Percentiles rank a stretch among this genome's conserved stretches.
phyloP scores from a whole-genome alignment of 129 eudicot genomes.

The Helichrysum umbraculigerum region DNA sequence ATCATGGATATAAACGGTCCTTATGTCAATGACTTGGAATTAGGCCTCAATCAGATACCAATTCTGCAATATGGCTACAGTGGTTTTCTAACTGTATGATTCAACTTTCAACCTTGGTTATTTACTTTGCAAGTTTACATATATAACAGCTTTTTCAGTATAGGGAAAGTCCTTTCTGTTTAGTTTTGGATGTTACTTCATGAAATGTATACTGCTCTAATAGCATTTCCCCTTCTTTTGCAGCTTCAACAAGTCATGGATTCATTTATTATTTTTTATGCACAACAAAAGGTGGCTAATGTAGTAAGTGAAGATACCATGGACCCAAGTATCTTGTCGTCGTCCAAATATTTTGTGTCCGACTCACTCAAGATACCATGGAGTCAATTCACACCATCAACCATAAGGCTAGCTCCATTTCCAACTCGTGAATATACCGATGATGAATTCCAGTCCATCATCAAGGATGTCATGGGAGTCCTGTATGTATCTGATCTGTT shows the following conservation, averaged over 20 bases:
- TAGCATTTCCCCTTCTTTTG: constrained; percentile 16
- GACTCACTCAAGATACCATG: constrained; percentile 49
- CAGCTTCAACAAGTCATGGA: constrained; percentile 98
- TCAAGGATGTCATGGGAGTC: constrained; percentile 97
- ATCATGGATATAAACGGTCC: constrained; percentile 97
- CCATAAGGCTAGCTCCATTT: constrained; percentile 88
- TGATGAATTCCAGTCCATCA: constrained; percentile 96
- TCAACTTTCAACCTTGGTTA: constrained; percentile 19
- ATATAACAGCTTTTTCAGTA: background rate
- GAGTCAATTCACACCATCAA: constrained; percentile 76
- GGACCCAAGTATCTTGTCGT: constrained; percentile 26
- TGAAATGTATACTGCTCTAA: constrained; percentile 9
- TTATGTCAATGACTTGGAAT: constrained; percentile 87
- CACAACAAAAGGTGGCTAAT: constrained; percentile 54
- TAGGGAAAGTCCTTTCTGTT: constrained; percentile 8
- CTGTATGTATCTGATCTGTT: constrained; percentile 58
- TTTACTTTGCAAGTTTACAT: constrained; percentile 3
- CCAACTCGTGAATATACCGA: constrained; percentile 99
- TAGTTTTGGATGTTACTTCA: constrained; percentile 21
- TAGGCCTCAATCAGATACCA: constrained; percentile 79
- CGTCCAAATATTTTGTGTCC: constrained; percentile 25
- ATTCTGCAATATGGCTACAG: constrained; percentile 95
- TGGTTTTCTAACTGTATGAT: constrained; percentile 90
- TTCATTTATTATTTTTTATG: constrained; percentile 81
- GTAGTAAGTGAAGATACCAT: constrained; percentile 30